Percentiles rank a stretch among this genome's conserved stretches.
Conservation (phyloP, 2,329 filamentous ascomycete genomes). For the Aspergillus vadensis region DNA sequence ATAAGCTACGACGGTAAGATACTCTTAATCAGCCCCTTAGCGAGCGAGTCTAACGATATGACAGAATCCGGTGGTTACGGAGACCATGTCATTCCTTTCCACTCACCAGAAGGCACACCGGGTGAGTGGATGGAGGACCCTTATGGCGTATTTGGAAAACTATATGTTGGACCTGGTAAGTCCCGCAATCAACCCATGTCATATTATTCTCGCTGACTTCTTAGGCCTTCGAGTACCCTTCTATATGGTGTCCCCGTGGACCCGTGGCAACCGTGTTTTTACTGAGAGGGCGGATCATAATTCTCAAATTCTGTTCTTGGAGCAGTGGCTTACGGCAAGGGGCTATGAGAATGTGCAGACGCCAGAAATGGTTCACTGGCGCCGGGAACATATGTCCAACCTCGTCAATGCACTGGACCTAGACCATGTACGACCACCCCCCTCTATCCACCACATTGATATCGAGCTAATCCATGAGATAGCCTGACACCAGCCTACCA, state of each 20-base stretch:
- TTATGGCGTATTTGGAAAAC: slow-evolving; percentile 44
- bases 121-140: slow-evolving; percentile 58
- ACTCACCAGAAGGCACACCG: slow-evolving; percentile 51
- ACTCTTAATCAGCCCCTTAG: too few species aligned
- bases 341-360: slow-evolving; percentile 46
- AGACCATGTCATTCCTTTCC: slow-evolving; percentile 57
- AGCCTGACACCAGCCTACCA: slow-evolving; percentile 54
- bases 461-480: slow-evolving; percentile 5
- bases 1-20: slow-evolving; percentile 52
- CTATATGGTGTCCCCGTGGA: slow-evolving; percentile 60
- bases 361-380: slow-evolving; percentile 49
- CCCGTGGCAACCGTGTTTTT: slow-evolving; percentile 56
- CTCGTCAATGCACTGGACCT: slow-evolving; percentile 54
- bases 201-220: not conserved
- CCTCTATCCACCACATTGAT: too few species aligned
- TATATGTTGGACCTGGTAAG: slow-evolving; percentile 46
- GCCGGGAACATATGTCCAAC: slow-evolving; percentile 51
- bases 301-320: slow-evolving; percentile 58
- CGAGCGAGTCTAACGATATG: not conserved
- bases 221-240: slow-evolving; percentile 55
- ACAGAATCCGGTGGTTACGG: slow-evolving; percentile 58
- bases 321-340: slow-evolving; percentile 52
- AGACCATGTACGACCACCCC: slow-evolving; percentile 28
- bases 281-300: slow-evolving; percentile 59
- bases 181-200: too few species aligned